Base-by-base conservation (phyloP, 805 yeast species). In the Ogataea henricii region DNA sequence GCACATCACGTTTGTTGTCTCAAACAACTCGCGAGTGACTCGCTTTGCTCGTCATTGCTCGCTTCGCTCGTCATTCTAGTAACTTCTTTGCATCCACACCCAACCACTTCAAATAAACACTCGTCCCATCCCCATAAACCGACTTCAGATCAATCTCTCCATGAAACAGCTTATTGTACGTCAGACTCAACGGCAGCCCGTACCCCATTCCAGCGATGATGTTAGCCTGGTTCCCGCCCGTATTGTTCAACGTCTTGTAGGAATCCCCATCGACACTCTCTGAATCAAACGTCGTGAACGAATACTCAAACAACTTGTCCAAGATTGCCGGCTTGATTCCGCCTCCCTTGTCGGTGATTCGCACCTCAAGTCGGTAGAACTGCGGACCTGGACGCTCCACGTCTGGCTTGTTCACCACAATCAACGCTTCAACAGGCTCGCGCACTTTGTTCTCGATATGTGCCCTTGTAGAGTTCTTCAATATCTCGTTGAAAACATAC, bases 151-250 rank as follows among this genome's bases (percentile, higher is more conserved):
- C 81, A 43, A 88, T 72, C 39, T 71, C 72, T 2, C 94, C 94
- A 35, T 85, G 85, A 62, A 87, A 85, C 62, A 85, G 75, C 59
- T 82, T 87, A 25, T 85, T 81, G 58, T 87, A 87, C 0, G 89
- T 85, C 56, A 81, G 71, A 51, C 91, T 87, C 52, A 92, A 70
- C 6, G 98, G 98, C 46, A 92, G 67, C 0, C 99, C 99, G 63
- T 89, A 92, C 0, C 98, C 98, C 87, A 94, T 87, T 0, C 99
- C 99, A 0, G 97, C 96, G 29, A 92, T 81, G 7, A 77, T 71
- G 57, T 78, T 78, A 7, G 65, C 64, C 32, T 57, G 78, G 18
- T 76, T 75, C 38, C 74, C 73, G 1, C 87, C 85, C 1, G 85
- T 83, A 23, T 79, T 79, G 57, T 86, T 85, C 47, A 83, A 66